phyloP scores from a whole-genome alignment of 441 rosid species.

The Codiaeum variegatum region DNA sequence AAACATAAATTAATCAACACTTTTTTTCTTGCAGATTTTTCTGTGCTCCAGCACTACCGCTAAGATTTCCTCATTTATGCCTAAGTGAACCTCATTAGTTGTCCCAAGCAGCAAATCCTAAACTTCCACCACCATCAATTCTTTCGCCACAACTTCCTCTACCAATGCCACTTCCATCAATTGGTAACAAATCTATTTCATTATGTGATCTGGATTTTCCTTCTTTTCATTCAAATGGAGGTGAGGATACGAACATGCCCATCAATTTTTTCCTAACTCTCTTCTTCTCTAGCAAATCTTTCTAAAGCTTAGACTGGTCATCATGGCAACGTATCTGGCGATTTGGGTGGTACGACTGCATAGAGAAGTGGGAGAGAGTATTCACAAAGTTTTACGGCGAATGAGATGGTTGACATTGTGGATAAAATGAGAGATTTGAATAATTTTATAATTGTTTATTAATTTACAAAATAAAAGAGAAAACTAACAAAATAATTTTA shows the following conservation, averaged over 20 bases:
- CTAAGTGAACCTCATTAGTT: slow-evolving; percentile 31
- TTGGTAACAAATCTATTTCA: slow-evolving; percentile 29
- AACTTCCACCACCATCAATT: slow-evolving; percentile 25
- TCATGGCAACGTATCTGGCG: slow-evolving; percentile 33
- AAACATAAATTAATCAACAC: too few species aligned
- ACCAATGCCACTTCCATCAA: slow-evolving; percentile 20
- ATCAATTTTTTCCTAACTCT: slow-evolving; percentile 54
- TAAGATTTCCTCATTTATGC: slow-evolving; percentile 66
- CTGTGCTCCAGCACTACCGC: slow-evolving; percentile 72
- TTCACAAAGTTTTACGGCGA: too few species aligned
- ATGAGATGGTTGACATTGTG: too few species aligned
- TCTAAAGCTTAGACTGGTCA: slow-evolving; percentile 19
- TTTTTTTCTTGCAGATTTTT: slow-evolving; percentile 1
- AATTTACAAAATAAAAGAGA: too few species aligned
- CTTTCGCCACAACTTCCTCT: slow-evolving; percentile 21
- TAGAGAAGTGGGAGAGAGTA: too few species aligned
- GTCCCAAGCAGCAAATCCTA: slow-evolving; percentile 28
- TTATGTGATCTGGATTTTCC: slow-evolving; percentile 22
- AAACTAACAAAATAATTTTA: too few species aligned
- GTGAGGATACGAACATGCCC: slow-evolving; percentile 76
- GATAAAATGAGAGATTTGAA: too few species aligned
- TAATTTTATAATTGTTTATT: too few species aligned
- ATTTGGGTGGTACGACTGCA: too few species aligned
- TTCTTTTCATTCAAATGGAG: slow-evolving; percentile 39
- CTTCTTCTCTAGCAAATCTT: slow-evolving; percentile 30